Base-by-base conservation (phyloP, 2,329 filamentous ascomycete species). In the Fusarium sp. region DNA sequence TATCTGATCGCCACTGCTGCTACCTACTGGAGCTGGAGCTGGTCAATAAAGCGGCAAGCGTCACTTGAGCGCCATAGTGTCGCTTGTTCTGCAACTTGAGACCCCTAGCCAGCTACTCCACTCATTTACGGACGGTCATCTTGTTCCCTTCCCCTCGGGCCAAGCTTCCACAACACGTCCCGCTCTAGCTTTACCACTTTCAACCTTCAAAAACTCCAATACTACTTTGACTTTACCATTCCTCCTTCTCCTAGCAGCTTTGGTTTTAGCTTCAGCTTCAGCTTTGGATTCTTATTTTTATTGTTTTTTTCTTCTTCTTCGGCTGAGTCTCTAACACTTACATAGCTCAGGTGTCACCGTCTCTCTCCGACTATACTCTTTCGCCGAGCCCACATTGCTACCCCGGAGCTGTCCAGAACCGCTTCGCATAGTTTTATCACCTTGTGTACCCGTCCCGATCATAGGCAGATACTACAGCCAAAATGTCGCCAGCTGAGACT, bases 401-500 rank as follows among this genome's bases (percentile, higher is more conserved):
- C 56, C 59, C 54, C 59, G 40, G 59, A 69, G 43, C 63, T 61
- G 16, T 46, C 44, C 49, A 64, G 59, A 47, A 60, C 24, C 64
- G 45, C 27, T 60, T 55, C 42, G 55, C 52, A 38, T n/a, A n/a
- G 34, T 38, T 55, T 42, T 51, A 59, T 57, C 38, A 54, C 43
- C 40, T 57, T 42, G 43, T 47, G 56, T 47, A 62, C 51, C 54
- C 45, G 34, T 59, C 27, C 44, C 52, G 42, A 72, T 25, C 40
- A 70, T 63, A 64, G 47, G 62, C 59, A 57, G 50, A 72, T 43
- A 71, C 45, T 54, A 49, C 53, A 60, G 29, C 47, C 68, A 66
- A 62, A 65, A 79, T 79, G 78, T 74, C 78, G 65, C 71, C 75
- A 56, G 63, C 72, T 44, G 77, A 80, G 52, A 78, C 79, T 25